Base-by-base conservation (phyloP, 148 eudicot species). In the Persicaria tinctoria region DNA sequence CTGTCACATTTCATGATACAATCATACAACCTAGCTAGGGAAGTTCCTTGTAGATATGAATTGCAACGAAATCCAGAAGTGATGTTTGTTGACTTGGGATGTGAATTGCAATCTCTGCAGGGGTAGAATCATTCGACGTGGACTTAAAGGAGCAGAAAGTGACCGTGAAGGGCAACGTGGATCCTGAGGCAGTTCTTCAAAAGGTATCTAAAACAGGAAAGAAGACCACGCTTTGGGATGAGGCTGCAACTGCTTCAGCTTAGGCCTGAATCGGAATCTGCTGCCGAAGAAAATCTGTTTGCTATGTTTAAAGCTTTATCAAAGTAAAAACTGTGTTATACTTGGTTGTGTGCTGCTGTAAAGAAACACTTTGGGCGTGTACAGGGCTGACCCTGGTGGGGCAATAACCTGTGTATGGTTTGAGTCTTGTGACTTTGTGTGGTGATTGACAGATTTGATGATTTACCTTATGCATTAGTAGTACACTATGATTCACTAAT, bases 161-260 rank as follows among this genome's bases (percentile, higher is more conserved):
- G 32, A 71, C 74, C 5, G 74, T 71, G 10, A 17, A 7, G 8
- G 74, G 74, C 51, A 71, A 71, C 6, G 74, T 71, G 12, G 74
- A 71, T 17, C 54, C 74, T 17, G 74, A 71, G 55, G 41, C 74
- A 3, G 55, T 71, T 71, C 74, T 71, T 48, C 74, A 71, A n/a
- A 71, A 46, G 41, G 74, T 71, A n/a, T 71, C 74, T 17, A 71
- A 71, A 71, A 71, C 74, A 17, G 74, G 74, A 71, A 71, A 71
- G 74, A 50, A 46, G 55, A 71, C 74, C 5, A 6, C 38, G 13
- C 47, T 71, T 50, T 71, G 74, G 74, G 74, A 48, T 71, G 51
- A 18, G 7, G 9, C 74, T 71, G 74, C 27, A 46, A 3, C 74
- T 17, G 4, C 74, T 50, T 47, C 54, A 48, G 74, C 74, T 66